Conservation (phyloP, 805 yeast species). For the Yamadazyma insecticola region DNA sequence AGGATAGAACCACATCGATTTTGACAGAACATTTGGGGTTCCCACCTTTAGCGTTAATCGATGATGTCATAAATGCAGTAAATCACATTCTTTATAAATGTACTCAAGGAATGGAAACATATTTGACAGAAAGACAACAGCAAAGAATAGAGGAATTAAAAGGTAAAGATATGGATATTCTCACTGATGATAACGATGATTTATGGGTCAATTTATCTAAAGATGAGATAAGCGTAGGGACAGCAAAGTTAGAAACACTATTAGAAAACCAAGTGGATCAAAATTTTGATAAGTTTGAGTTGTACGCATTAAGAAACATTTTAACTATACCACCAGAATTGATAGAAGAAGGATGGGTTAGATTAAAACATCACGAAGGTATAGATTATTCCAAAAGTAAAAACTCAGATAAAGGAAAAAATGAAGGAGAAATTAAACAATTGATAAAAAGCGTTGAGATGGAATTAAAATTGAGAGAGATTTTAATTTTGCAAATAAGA, state of each 20-base stretch:
- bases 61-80: conserved; percentile 84
- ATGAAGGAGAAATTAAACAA: conserved; percentile 25
- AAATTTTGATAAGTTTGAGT: conserved; percentile 82
- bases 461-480: conserved; percentile 41
- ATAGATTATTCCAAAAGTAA: conserved; percentile 23
- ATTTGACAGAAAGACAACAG: conserved; percentile 40
- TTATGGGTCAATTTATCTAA: conserved; percentile 15
- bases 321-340: conserved; percentile 65
- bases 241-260: conserved; percentile 73
- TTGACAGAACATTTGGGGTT: conserved; percentile 84
- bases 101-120: conserved; percentile 70
- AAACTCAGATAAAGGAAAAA: conserved; percentile 6
- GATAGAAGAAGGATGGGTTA: conserved; percentile 59
- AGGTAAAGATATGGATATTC: conserved; percentile 9
- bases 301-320: conserved; percentile 75
- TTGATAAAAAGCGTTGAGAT: conserved; percentile 35
- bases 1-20: conserved; percentile 24
- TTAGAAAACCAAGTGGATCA: conserved; percentile 72
- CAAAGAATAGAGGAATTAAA: conserved; percentile 11
- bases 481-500: conserved; percentile 33
- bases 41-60: conserved; percentile 77
- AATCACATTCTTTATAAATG: conserved; percentile 81
- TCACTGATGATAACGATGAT: conserved; percentile 10
- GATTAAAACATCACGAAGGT: conserved; percentile 64
- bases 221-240: conserved; percentile 70